Evolutionary conservation across 108 stramenopile species (phyloP).

Genomic region (Cyclotella kingstonii): DNA sequence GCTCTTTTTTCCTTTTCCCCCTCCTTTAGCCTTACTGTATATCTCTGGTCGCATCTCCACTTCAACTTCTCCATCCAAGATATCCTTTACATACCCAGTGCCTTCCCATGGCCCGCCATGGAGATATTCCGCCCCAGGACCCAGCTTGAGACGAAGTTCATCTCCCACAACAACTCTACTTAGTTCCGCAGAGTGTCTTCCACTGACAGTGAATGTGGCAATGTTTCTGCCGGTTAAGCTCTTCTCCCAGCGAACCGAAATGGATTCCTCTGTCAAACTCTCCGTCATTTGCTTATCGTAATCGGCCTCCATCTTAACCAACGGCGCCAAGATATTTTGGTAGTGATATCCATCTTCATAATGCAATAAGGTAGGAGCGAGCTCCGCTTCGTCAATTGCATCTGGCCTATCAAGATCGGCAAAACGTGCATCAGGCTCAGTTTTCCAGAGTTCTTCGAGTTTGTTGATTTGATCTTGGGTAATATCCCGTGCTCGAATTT

Average conservation of each 20-base stretch:
- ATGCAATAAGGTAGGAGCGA: slow-evolving; percentile 75
- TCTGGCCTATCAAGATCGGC: slow-evolving; percentile 89
- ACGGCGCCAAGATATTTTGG: slow-evolving; percentile 94
- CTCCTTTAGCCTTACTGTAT: slow-evolving; percentile 39
- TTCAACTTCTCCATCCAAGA: slow-evolving; percentile 90
- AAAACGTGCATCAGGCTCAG: slow-evolving; percentile 88
- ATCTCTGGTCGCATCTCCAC: slow-evolving; percentile 66
- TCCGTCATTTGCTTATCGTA: slow-evolving; percentile 96
- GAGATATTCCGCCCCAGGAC: slow-evolving; percentile 72
- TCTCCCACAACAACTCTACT: slow-evolving; percentile 91
- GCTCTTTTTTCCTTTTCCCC: slow-evolving; percentile 9
- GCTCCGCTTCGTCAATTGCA: slow-evolving; percentile 81
- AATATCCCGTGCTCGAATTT: slow-evolving; percentile 79
- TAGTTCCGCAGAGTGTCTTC: slow-evolving; percentile 66
- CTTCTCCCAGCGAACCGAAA: slow-evolving; percentile 92
- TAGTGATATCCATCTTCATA: slow-evolving; percentile 99
- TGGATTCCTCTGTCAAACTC: slow-evolving; percentile 81
- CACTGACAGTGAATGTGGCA: slow-evolving; percentile 79
- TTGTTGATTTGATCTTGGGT: slow-evolving; percentile 88
- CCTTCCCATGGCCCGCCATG: slow-evolving; percentile 90
- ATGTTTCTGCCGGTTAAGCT: slow-evolving; percentile 84
- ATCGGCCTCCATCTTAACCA: slow-evolving; percentile 98
- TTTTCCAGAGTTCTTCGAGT: slow-evolving; percentile 95
- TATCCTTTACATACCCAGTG: slow-evolving; percentile 86
- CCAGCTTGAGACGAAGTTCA: slow-evolving; percentile 88